Evolutionary conservation across 805 yeast species (phyloP), one percentile per base, ranked within the genome.

Genomic region (Phaffomyces opuntiae): DNA sequence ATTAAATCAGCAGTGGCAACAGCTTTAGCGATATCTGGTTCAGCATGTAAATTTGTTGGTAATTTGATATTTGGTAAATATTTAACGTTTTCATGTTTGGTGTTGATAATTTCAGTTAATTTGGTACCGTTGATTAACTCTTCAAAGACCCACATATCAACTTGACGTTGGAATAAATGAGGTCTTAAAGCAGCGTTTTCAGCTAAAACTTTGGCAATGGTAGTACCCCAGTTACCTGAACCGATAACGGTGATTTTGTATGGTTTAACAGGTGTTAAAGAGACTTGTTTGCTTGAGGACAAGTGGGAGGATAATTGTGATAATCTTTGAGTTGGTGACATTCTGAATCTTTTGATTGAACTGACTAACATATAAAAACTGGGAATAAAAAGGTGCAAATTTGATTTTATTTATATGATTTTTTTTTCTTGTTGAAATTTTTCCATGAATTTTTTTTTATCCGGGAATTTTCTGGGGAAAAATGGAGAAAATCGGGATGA

Each of bases 181-280:
- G 90, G 82, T 66, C 87, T 77, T 51, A 77, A 78, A 17, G 73
- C 74, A 38, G 90, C 73, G 65, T 89, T 90, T 67, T 93, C 98
- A 35, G 97, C 89, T 26, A 89, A 82, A 39, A 91, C 88, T 66
- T 93, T 91, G 51, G 98, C 97, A 45, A 93, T 89, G 17, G 98
- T 91, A 35, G 96, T 88, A 53, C 99, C 99, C 86, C 99, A 91
- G 69, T 91, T 91, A 63, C 98, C 99, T 29, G 97, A 89, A 37
- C 99, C 99, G 53, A 93, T 81, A 45, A 89, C 87, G 36, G 89
- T 73, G 38, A 83, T 74, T 58, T 72, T 77, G 68, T 71, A 80
- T 21, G 74, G 77, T 24, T 44, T 37, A 25, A 37, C 51, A 31
- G 59, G 61, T 14, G 59, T 49, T 13, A 51, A 42, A n/a, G 61